These are phyloP conservation scores for Ogataea saltuana DNA, from an alignment of 805 yeast species.

Conservation along the genomic window DNA sequence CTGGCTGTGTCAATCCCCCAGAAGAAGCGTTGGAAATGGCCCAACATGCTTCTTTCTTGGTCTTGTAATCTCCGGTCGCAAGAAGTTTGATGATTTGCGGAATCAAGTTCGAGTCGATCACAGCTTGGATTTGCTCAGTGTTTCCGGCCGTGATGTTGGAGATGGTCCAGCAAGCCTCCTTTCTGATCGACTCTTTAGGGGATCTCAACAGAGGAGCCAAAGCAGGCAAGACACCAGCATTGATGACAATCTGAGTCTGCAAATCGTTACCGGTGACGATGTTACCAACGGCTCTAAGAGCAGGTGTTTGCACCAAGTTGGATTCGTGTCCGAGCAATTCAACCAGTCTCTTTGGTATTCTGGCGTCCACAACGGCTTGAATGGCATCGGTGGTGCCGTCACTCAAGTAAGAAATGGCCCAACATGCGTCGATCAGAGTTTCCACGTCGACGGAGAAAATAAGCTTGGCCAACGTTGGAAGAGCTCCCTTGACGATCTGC, in stretches of 20 bases:
- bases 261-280: constrained; percentile 95
- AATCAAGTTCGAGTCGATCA: constrained; percentile 88
- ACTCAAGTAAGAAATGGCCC: constrained; percentile 95
- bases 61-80: constrained; percentile 85
- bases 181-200: constrained; percentile 87
- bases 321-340: constrained; percentile 85
- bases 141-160: constrained; percentile 98
- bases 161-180: constrained; percentile 99
- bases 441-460: constrained; percentile 90
- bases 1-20: constrained; percentile 90
- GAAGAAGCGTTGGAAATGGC: constrained; percentile 97
- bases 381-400: constrained; percentile 93
- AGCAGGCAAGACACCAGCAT: constrained; percentile 88
- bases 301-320: constrained; percentile 92
- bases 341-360: constrained; percentile 91
- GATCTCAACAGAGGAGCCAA: constrained; percentile 77
- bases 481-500: constrained; percentile 79
- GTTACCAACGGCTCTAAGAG: constrained; percentile 95
- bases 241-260: constrained; percentile 93
- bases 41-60: constrained; percentile 99
- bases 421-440: constrained; percentile 94
- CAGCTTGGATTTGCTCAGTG: constrained; percentile 93
- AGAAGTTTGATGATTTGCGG: constrained; percentile 85
- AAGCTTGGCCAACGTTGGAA: constrained; percentile 89
- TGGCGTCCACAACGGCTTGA: constrained; percentile 94